A percentile compares a stretch with the other conserved stretches of the same genome.
Conservation (phyloP, 2,329 filamentous ascomycete genomes). For the Aspergillus pseudoviridinutans region DNA sequence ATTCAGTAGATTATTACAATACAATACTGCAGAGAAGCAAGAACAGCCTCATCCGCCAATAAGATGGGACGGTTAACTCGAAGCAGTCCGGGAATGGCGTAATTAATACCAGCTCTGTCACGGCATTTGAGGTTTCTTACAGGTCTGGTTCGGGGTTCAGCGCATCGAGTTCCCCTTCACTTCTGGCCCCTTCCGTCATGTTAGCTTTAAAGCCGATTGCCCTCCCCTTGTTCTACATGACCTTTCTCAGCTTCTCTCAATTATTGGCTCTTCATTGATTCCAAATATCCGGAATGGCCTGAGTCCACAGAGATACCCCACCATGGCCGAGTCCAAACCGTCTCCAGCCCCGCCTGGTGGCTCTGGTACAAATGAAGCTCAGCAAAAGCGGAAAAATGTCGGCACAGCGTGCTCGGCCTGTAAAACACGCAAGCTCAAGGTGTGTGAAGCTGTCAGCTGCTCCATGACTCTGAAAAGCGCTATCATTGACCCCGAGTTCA, state of each 20-base stretch:
- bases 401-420: conserved; percentile 21
- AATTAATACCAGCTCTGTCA: not conserved
- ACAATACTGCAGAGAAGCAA: not conserved
- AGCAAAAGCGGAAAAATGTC: conserved; percentile 20
- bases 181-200: not conserved
- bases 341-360: conserved; percentile 12
- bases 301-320: not conserved
- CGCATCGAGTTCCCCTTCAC: not conserved
- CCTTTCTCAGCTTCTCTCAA: not conserved
- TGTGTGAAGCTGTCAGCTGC: not conserved
- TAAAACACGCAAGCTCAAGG: conserved; percentile 26
- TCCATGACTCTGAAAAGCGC: not conserved
- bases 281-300: conserved; percentile 7
- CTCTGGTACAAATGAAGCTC: conserved; percentile 9
- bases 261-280: not conserved
- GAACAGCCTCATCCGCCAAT: not conserved
- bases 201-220: not conserved
- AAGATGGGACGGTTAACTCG: not conserved
- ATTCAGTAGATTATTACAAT: not conserved
- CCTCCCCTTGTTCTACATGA: not conserved
- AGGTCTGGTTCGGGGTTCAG: not conserved
- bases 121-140: not conserved
- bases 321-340: conserved; percentile 14
- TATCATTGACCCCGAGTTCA: not conserved
- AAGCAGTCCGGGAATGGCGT: not conserved